phyloP scores from a whole-genome alignment of 495 filamentous ascomycete genomes.

The Barbatosphaeria neglecta region DNA sequence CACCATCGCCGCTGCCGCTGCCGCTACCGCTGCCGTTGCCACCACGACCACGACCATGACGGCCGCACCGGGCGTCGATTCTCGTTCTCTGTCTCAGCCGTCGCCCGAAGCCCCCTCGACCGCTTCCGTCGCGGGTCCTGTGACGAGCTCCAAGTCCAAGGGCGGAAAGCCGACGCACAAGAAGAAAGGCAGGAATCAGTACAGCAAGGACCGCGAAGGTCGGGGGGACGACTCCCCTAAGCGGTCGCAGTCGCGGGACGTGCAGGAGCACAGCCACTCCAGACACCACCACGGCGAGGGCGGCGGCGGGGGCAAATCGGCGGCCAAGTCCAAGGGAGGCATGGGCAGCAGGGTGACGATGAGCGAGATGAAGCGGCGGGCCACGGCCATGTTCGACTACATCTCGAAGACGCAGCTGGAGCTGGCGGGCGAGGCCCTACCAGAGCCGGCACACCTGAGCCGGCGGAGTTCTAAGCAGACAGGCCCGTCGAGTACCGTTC shows the following conservation, averaged over 20 bases:
- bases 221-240: conserved; percentile 55
- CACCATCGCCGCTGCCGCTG: conserved; percentile 1
- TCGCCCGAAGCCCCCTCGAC: conserved; percentile 44
- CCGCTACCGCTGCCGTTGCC: background rate
- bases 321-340: conserved; percentile 24
- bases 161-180: conserved; percentile 41
- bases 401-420: conserved; percentile 87
- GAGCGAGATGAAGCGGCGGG: conserved; percentile 83
- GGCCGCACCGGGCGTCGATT: conserved; percentile 2
- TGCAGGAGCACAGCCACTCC: conserved; percentile 23
- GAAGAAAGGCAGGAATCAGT: conserved; percentile 80
- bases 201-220: conserved; percentile 62
- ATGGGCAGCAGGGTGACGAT: conserved; percentile 62
- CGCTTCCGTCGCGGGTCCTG: conserved; percentile 4
- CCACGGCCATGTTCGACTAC: conserved; percentile 74
- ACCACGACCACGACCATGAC: background rate
- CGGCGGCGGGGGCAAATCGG: conserved; percentile 15
- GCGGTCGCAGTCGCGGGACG: conserved; percentile 56
- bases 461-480: background rate
- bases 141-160: conserved; percentile 11
- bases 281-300: conserved; percentile 10
- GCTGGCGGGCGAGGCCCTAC: conserved; percentile 47
- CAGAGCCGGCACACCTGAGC: conserved; percentile 1
- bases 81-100: conserved; percentile 31
- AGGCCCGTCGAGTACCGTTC: background rate